Evolutionary conservation across 2,329 filamentous ascomycete species (phyloP).

Genomic region (Stachybotrys elegans): DNA sequence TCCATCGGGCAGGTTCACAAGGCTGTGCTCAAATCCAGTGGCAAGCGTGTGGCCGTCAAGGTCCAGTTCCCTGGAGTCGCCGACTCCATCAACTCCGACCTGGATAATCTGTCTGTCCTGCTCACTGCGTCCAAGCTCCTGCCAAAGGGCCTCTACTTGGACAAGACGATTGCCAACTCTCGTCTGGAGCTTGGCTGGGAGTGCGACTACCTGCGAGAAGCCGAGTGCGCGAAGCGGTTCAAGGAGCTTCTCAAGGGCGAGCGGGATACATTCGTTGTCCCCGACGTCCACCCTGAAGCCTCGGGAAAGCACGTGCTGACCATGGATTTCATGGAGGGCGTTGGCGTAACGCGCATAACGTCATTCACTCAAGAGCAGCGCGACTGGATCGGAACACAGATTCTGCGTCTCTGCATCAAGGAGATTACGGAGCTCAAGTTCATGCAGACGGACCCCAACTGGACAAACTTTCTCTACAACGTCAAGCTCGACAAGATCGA

Average conservation of each 20-base stretch:
- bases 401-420: slow-evolving; percentile 83
- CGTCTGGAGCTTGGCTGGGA: slow-evolving; percentile 92
- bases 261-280: slow-evolving; percentile 70
- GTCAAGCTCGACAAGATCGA: slow-evolving; percentile 66
- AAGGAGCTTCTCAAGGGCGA: slow-evolving; percentile 64
- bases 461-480: slow-evolving; percentile 98
- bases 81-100: slow-evolving; percentile 91
- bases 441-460: slow-evolving; percentile 99
- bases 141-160: slow-evolving; percentile 86
- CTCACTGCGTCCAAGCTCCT: slow-evolving; percentile 86
- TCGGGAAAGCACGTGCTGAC: slow-evolving; percentile 84
- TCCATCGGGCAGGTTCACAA: slow-evolving; percentile 96
- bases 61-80: slow-evolving; percentile 96
- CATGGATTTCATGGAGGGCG: slow-evolving; percentile 85
- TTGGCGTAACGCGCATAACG: slow-evolving; percentile 75
- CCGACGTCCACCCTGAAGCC: slow-evolving; percentile 70
- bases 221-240: slow-evolving; percentile 73
- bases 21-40: slow-evolving; percentile 70
- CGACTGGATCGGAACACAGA: slow-evolving; percentile 95
- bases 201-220: slow-evolving; percentile 91
- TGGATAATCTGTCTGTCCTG: slow-evolving; percentile 88
- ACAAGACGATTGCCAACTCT: slow-evolving; percentile 96
- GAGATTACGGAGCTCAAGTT: slow-evolving; percentile 94
- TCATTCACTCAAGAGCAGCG: slow-evolving; percentile 75
- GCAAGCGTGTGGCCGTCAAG: slow-evolving; percentile 82